These are phyloP conservation scores for Xylaria sp. DNA, from an alignment of 2,329 filamentous ascomycete species.

Conservation along the genomic window DNA sequence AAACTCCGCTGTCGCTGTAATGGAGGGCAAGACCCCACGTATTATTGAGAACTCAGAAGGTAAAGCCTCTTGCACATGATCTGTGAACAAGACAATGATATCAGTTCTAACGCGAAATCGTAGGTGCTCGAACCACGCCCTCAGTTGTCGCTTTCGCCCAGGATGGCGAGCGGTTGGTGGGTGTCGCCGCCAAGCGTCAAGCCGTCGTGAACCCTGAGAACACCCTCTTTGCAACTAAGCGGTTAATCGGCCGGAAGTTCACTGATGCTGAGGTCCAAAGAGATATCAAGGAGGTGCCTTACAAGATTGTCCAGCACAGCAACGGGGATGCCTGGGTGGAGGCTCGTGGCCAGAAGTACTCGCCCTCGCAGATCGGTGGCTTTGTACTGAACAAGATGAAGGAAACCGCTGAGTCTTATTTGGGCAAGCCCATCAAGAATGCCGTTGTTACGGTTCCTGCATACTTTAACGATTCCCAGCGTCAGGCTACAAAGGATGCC, in stretches of 20 bases:
- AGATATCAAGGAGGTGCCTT: constrained; percentile 96
- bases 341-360: constrained; percentile 94
- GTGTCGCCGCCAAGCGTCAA: constrained; percentile 97
- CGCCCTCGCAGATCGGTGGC: constrained; percentile 96
- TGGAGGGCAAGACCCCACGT: constrained; percentile 95
- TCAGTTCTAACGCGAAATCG: constrained; percentile 31
- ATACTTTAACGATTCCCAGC: constrained; percentile 99
- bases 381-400: constrained; percentile 99
- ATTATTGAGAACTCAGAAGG: constrained; percentile 99
- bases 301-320: constrained; percentile 97
- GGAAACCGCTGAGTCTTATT: constrained; percentile 95
- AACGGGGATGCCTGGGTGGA: constrained; percentile 98
- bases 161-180: constrained; percentile 94
- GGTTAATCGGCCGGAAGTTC: constrained; percentile 98
- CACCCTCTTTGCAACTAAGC: constrained; percentile 98
- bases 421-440: constrained; percentile 91
- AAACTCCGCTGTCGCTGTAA: constrained; percentile 95
- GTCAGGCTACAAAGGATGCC: constrained; percentile 97
- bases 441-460: constrained; percentile 96
- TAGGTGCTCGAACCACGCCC: constrained; percentile 88
- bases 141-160: constrained; percentile 96
- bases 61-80: constrained; percentile 55
- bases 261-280: constrained; percentile 93
- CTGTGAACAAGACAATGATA: constrained; percentile 18
- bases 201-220: constrained; percentile 98